Base-by-base conservation (phyloP, 495 filamentous ascomycete genomes). In the Penicillium canescens region DNA sequence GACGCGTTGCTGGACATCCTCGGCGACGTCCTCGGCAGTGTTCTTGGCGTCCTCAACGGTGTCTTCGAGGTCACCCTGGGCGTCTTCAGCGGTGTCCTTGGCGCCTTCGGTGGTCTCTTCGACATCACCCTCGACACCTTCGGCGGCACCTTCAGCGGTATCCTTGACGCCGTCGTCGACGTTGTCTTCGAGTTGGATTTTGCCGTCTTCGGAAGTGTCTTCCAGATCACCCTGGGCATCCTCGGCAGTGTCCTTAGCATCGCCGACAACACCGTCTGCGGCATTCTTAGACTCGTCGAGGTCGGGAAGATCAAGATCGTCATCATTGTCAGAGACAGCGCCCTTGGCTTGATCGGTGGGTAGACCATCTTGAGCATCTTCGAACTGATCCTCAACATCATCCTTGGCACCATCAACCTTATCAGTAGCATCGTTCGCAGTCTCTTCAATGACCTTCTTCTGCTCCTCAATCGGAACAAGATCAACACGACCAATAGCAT, bases 401-500 rank as follows among this genome's bases (percentile, higher is more conserved):
- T 60, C 67, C 38, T 63, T 55, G 16, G 16, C 50, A 6, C 42
- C 57, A 16, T 62, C 24, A 10, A 34, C 46, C 26, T 63, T 46
- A 0, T 51, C 53, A 23, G 52, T 31, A 16, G 41, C 55, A 38
- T 59, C 59, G 12, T 42, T 59, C 20, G 51, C 46, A 20, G 49
- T 47, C 2, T 68, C 67, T 16, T 56, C 54, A 41, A 63, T 61
- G 33, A 58, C 64, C 47, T 70, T 69, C 46, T 66, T 57, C 44
- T 59, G 68, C 37, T 69, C 70, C 20, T 66, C 67, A 24, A 66
- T 59, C 16, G 82, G 73, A n/a, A 79, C 57, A 6, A 80, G 70
- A 57, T 84, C 80, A 23, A 73, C 78, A 24, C 78, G 74, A 34
- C 81, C 83, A 46, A 86, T 79, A 14, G 84, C 74, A 54, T 87